These are phyloP conservation scores for Lentinula guzmanii DNA, from an alignment of 768 basidiomycete genomes.

Conservation along the genomic window DNA sequence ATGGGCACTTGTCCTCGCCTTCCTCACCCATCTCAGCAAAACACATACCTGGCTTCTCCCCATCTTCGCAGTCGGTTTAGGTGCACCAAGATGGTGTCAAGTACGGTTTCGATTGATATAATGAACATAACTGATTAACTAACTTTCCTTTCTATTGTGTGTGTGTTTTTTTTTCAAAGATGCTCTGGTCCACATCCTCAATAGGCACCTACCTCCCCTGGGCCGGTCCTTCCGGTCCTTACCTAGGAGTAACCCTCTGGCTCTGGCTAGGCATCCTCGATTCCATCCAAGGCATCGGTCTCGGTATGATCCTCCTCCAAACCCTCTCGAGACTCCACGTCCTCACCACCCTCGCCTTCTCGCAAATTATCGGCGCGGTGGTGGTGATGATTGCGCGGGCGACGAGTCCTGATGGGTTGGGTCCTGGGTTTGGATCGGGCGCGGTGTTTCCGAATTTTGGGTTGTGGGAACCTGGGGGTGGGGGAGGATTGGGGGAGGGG, in stretches of 20 bases:
- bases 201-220: conserved; percentile 91
- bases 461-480: conserved; percentile 71
- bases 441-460: conserved; percentile 89
- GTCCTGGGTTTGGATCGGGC: conserved; percentile 49
- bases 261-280: conserved; percentile 94
- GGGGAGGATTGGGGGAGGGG: conserved; percentile 6
- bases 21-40: conserved; percentile 84
- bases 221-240: conserved; percentile 82
- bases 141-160: no score
- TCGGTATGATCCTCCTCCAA: conserved; percentile 89
- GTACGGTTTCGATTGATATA: conserved; percentile 23
- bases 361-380: conserved; percentile 84
- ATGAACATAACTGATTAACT: background rate
- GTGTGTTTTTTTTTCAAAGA: conserved; percentile 29
- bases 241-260: conserved; percentile 87
- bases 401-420: conserved; percentile 84
- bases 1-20: conserved; percentile 69
- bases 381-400: conserved; percentile 93
- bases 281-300: conserved; percentile 89
- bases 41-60: conserved; percentile 94
- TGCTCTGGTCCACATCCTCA: conserved; percentile 94
- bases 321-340: conserved; percentile 92
- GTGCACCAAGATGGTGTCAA: conserved; percentile 94
- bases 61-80: conserved; percentile 92
- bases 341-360: conserved; percentile 85